Base-by-base conservation (phyloP, 2,329 filamentous ascomycete genomes). In the Microdochium trichocladiopsis region DNA sequence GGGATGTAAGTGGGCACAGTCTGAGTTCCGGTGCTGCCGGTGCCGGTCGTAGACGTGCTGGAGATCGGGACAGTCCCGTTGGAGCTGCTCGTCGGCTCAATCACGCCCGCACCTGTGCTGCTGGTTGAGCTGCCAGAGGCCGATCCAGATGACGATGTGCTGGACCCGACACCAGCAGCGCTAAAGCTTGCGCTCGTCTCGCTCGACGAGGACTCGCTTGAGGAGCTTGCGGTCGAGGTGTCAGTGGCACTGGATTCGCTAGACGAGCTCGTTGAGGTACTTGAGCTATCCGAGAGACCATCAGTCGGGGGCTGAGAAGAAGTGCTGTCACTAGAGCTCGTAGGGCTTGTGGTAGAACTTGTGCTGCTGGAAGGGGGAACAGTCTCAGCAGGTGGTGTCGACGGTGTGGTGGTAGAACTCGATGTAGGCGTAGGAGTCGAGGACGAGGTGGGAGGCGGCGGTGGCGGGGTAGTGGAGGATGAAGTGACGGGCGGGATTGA, bases 331-430 rank as follows among this genome's bases (percentile, higher is more conserved):
- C 41, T 23, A 1, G 56, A 52, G 24, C 41, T 49, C 8, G 52
- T 55, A 33, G 52, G 10, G 23, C 50, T 57, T 10, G 57, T 48
- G 14, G 58, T 50, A 3, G 47, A 36, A 4, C 55, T 52, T 16
- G 59, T 55, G 25, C 53, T 51, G 10, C 28, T 33, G 28, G 28
- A 33, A 33, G 28, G 8, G 57, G n/a, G n/a, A n/a, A n/a, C n/a
- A n/a, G n/a, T n/a, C n/a, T n/a, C n/a, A n/a, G n/a, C n/a, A 49
- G 5, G 53, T 36, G 12, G 54, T n/a, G 52, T 36, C 8, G 54
- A 49, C 10, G 12, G 14, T 10, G 51, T 22, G 48, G 33, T 25
- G 45, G 48, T 54, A 21, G 50, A 14, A 14, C 28, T 53, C 12
- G 47, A 33, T 28, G 55, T 25, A 18, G 56, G 48, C 31, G 54